A percentile compares a stretch with the other conserved stretches of the same genome.
Evolutionary conservation across 495 filamentous ascomycete genomes (phyloP).

Genomic region (Annulohypoxylon stygium): DNA sequence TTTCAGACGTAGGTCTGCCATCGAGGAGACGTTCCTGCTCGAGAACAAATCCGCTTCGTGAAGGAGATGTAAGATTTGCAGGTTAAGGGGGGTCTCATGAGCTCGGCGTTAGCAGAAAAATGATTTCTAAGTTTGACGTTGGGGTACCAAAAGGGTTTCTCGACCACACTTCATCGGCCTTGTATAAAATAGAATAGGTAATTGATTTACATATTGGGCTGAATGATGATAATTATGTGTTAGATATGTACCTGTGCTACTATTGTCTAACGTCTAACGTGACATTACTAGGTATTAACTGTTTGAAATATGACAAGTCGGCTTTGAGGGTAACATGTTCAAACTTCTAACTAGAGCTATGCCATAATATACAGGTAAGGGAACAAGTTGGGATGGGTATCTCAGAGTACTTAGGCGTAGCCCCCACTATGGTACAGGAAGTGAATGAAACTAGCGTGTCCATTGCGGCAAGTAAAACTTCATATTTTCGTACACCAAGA

Average conservation of each 20-base stretch:
- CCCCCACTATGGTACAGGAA: not conserved
- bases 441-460: conserved; percentile 13
- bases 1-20: conserved; percentile 81
- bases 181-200: conserved; percentile 35
- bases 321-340: too few species aligned
- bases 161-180: not conserved
- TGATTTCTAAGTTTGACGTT: conserved; percentile 1
- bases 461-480: conserved; percentile 72
- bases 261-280: too few species aligned
- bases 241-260: too few species aligned
- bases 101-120: conserved; percentile 29
- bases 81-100: conserved; percentile 7
- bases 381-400: not conserved
- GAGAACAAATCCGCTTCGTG: conserved; percentile 53
- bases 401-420: not conserved
- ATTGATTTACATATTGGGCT: conserved; percentile 10
- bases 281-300: too few species aligned
- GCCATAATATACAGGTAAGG: not conserved
- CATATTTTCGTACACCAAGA: conserved; percentile 96
- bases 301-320: too few species aligned
- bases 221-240: not conserved
- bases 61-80: conserved; percentile 24
- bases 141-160: conserved; percentile 3
- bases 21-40: conserved; percentile 77
- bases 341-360: too few species aligned